Evolutionary conservation across 306 rosid species (phyloP).

Genomic region (Acmispon strigosus): DNA sequence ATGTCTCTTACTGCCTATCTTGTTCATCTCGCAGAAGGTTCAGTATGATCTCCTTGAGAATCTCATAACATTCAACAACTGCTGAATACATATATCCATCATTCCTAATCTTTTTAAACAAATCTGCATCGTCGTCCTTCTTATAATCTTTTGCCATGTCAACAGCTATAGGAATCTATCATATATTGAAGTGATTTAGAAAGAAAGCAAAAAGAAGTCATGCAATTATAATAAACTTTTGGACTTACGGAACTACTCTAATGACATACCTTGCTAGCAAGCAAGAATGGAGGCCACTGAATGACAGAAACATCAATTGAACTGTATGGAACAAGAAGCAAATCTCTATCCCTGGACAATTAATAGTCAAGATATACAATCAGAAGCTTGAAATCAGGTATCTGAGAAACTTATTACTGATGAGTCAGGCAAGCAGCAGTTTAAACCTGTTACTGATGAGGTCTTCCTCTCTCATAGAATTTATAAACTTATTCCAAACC

Average conservation of each 20-base stretch:
- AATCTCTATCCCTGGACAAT: conserved; percentile 73
- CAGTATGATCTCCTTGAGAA: conserved; percentile 54
- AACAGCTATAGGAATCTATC: conserved; percentile 92
- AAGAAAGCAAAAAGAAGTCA: conserved; percentile 8
- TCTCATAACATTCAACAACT: conserved; percentile 87
- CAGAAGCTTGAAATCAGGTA: conserved; percentile 27
- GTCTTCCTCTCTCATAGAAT: conserved; percentile 83
- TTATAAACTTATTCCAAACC: conserved; percentile 87
- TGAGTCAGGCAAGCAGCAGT: conserved; percentile 20
- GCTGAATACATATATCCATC: conserved; percentile 84
- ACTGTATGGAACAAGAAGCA: conserved; percentile 75
- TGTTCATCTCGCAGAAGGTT: conserved; percentile 44
- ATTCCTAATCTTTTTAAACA: conserved; percentile 60
- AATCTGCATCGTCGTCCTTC: conserved; percentile 65
- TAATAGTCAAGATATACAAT: conserved; percentile 16
- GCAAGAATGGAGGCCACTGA: conserved; percentile 99
- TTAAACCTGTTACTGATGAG: conserved; percentile 77
- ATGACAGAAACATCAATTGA: conserved; percentile 57
- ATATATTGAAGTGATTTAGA: conserved; percentile 22
- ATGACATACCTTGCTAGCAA: conserved; percentile 84
- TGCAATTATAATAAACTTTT: conserved; percentile 5
- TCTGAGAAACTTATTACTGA: not conserved
- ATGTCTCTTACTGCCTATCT: conserved; percentile 57
- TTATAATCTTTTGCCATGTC: conserved; percentile 97
- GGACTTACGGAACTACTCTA: conserved; percentile 12